Evolutionary conservation across 1,139 yeast genomes (phyloP).

Genomic region (Candida anutae): DNA sequence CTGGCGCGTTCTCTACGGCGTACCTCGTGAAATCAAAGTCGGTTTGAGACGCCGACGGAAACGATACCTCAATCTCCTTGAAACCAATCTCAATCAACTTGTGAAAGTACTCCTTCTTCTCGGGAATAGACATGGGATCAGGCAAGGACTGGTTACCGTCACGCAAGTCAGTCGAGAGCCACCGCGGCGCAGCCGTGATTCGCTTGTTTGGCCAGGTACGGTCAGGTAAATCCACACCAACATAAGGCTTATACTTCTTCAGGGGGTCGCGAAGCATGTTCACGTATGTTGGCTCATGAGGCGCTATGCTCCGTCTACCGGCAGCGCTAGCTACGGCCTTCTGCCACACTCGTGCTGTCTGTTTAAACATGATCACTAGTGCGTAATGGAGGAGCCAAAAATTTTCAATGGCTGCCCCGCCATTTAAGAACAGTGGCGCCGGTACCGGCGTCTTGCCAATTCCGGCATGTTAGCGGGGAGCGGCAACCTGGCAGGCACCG

Average conservation of each 20-base stretch:
- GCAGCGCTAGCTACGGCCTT: conserved; percentile 17
- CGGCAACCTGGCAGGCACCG: no score
- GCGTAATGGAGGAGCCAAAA: no score
- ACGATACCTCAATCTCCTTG: conserved; percentile 43
- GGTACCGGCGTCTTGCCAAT: no score
- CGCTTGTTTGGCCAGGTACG: conserved; percentile 37
- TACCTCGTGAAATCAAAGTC: conserved; percentile 44
- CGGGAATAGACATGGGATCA: conserved; percentile 41
- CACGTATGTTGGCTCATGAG: conserved; percentile 8
- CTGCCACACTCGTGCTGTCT: conserved; percentile 16
- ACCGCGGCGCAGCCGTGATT: conserved; percentile 37
- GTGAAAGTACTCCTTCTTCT: conserved; percentile 38
- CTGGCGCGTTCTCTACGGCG: conserved; percentile 41
- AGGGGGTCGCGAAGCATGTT: conserved; percentile 38
- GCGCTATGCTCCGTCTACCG: conserved; percentile 7
- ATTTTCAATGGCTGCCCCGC: no score
- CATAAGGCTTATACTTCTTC: conserved; percentile 30
- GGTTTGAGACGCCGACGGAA: conserved; percentile 43
- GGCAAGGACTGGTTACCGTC: conserved; percentile 46
- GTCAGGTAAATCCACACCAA: conserved; percentile 29
- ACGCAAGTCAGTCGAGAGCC: conserved; percentile 44
- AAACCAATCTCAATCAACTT: conserved; percentile 39
- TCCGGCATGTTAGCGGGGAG: no score
- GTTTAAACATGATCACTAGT: conserved; percentile 22
- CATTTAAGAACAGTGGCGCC: no score